Conservation (phyloP, 306 rosid genomes). For the Cucumis melo region DNA sequence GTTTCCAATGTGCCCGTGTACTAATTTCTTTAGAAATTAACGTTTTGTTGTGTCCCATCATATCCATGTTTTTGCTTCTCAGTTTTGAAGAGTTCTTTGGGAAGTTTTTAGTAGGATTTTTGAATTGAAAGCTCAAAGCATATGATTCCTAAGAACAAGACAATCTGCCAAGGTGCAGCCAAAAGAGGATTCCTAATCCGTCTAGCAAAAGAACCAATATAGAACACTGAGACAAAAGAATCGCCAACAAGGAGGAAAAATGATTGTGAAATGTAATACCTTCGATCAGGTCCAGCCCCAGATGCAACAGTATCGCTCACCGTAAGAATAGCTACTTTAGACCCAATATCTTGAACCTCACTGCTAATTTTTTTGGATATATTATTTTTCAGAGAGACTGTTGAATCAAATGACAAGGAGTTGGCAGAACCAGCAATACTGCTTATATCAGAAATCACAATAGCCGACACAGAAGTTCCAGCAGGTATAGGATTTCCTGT, state of each 20-base stretch:
- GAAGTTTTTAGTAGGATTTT: background rate
- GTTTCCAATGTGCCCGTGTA: background rate
- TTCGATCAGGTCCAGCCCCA: constrained; percentile 87
- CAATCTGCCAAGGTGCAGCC: background rate
- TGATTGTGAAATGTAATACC: constrained; percentile 23
- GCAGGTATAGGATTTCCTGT: constrained; percentile 39
- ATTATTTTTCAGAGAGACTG: constrained; percentile 14
- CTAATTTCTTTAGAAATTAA: too few relatives aligned
- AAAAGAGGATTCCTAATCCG: background rate
- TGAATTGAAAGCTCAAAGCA: background rate
- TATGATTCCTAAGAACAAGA: background rate
- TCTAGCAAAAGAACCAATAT: background rate
- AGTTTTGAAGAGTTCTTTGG: background rate
- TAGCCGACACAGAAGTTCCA: constrained; percentile 53
- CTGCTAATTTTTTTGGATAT: constrained; percentile 17
- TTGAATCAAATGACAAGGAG: constrained; percentile 14
- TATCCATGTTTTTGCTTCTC: background rate
- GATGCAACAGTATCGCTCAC: constrained; percentile 87
- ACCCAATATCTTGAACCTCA: constrained; percentile 23
- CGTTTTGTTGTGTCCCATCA: background rate
- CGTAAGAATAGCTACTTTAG: constrained; percentile 72
- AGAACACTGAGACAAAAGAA: background rate
- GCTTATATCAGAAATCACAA: constrained; percentile 53
- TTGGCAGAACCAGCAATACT: constrained; percentile 10
- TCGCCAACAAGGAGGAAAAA: background rate